A percentile compares a stretch with the other conserved stretches of the same genome.
Evolutionary conservation across 306 rosid genomes (phyloP).

Genomic region (Cucurbita argyrosperma): DNA sequence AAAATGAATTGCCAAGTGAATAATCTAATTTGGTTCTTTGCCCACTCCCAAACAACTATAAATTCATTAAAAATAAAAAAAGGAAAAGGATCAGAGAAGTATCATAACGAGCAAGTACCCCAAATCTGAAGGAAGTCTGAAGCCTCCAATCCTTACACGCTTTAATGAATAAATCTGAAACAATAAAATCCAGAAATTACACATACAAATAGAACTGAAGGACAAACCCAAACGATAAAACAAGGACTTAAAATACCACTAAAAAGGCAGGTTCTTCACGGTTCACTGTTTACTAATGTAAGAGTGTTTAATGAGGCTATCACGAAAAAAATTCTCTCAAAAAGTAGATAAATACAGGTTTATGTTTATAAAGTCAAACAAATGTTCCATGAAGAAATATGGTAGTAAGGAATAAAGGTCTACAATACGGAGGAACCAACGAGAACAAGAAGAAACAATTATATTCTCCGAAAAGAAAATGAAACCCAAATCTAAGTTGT

Average conservation of each 20-base stretch:
- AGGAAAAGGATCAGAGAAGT: neutral
- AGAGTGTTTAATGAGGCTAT: neutral
- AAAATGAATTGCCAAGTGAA: neutral
- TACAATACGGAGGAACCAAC: neutral
- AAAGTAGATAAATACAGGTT: neutral
- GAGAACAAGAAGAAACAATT: neutral
- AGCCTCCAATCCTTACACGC: constrained; percentile 74
- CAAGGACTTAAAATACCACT: neutral
- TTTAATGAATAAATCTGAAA: constrained; percentile 74
- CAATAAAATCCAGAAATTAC: constrained; percentile 4
- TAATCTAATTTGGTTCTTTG: neutral
- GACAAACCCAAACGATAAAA: neutral
- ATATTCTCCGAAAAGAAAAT: neutral
- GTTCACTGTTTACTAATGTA: neutral
- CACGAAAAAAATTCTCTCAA: neutral
- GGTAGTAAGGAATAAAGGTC: neutral
- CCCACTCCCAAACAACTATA: neutral
- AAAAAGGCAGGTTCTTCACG: neutral
- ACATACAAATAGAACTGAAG: constrained; percentile 9
- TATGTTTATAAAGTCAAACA: neutral
- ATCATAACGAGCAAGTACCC: constrained; percentile 38
- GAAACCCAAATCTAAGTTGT: neutral
- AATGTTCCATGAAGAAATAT: neutral
- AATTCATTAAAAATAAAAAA: neutral
- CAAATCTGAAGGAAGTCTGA: constrained; percentile 77